Evolutionary conservation across 2,329 filamentous ascomycete genomes (phyloP).

Genomic region (Botrytis squamosa): DNA sequence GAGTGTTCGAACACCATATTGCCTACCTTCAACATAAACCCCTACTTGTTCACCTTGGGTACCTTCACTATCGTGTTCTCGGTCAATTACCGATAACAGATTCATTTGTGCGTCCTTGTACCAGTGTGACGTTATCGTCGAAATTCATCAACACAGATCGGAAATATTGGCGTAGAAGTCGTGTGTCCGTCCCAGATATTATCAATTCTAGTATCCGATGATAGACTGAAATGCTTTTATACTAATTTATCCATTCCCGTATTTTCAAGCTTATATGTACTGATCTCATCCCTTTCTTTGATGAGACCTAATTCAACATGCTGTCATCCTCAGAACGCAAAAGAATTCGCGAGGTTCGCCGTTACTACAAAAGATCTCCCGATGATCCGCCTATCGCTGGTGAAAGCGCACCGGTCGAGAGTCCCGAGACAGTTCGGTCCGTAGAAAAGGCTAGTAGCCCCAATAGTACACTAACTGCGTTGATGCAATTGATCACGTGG

Average conservation of each 20-base stretch:
- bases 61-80: neutral
- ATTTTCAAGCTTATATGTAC: neutral
- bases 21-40: neutral
- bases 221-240: constrained; percentile 4
- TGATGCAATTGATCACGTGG: constrained; percentile 49
- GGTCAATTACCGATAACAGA: constrained; percentile 6
- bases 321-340: constrained; percentile 14
- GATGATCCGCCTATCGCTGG: constrained; percentile 9
- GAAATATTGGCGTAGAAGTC: neutral
- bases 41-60: neutral
- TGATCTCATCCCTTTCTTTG: neutral
- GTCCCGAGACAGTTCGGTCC: constrained; percentile 5
- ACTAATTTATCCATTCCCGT: neutral
- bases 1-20: neutral
- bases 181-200: neutral
- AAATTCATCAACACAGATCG: constrained; percentile 1
- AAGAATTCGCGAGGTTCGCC: constrained; percentile 20
- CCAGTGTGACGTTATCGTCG: neutral
- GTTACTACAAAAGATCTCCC: constrained; percentile 18
- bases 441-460: constrained; percentile 27
- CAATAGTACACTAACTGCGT: constrained; percentile 44
- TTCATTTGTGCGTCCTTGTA: neutral
- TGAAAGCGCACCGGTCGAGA: neutral
- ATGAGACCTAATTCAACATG: constrained; percentile 5
- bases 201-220: neutral